Conservation (phyloP, 495 filamentous ascomycete genomes). For the Hypoxylon perforatum region DNA sequence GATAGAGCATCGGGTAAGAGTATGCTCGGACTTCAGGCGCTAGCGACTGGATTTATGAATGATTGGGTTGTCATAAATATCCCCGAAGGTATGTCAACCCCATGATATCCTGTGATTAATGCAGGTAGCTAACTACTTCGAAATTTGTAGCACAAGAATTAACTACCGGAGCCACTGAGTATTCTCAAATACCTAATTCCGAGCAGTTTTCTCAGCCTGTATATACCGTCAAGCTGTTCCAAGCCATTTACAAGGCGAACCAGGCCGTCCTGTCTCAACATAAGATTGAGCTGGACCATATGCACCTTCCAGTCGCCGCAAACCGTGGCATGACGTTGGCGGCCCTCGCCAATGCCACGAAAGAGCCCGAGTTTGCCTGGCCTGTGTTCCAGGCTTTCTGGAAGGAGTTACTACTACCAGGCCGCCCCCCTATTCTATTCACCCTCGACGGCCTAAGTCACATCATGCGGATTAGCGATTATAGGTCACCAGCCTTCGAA, state of each 20-base stretch:
- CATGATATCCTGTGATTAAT: background rate
- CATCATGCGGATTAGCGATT: conserved; percentile 79
- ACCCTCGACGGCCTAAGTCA: conserved; percentile 80
- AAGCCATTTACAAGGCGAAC: conserved; percentile 78
- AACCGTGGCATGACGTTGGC: conserved; percentile 71
- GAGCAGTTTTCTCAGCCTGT: conserved; percentile 78
- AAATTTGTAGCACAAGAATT: conserved; percentile 76
- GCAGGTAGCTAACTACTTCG: conserved; percentile 21
- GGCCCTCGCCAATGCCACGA: conserved; percentile 74
- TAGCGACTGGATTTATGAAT: conserved; percentile 83
- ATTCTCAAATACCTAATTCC: conserved; percentile 71
- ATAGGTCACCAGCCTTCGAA: conserved; percentile 73
- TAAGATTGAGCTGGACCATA: conserved; percentile 68
- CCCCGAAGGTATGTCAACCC: conserved; percentile 77
- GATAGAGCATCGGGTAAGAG: conserved; percentile 83
- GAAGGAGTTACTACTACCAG: conserved; percentile 72
- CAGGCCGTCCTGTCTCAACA: conserved; percentile 68
- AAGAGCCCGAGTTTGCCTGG: conserved; percentile 81
- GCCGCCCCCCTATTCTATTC: conserved; percentile 83
- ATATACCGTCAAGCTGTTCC: conserved; percentile 77
- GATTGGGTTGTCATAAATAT: conserved; percentile 90
- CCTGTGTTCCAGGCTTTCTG: conserved; percentile 84
- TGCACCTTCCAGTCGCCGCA: conserved; percentile 65
- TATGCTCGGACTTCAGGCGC: conserved; percentile 83
- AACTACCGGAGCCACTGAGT: conserved; percentile 79